Percentiles rank a stretch among this genome's conserved stretches.
These are phyloP conservation scores for Suillus occidentalis DNA, from an alignment of 768 basidiomycete genomes.

Conservation along the genomic window DNA sequence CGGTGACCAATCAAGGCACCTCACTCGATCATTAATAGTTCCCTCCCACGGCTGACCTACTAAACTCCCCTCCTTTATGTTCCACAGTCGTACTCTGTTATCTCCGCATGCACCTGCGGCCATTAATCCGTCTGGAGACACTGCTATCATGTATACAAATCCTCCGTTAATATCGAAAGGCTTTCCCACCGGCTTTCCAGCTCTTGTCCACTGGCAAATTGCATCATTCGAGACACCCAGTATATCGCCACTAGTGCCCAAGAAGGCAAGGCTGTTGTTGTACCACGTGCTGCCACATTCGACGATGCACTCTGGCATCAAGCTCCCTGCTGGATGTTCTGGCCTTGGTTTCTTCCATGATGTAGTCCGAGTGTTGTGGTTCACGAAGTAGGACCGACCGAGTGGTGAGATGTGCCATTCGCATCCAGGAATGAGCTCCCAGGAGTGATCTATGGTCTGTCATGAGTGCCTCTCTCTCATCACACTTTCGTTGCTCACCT, in stretches of 20 bases:
- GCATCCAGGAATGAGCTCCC: neutral
- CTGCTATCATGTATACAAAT: neutral
- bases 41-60: neutral
- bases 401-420: neutral
- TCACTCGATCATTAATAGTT: neutral
- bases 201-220: neutral
- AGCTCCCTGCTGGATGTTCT: neutral
- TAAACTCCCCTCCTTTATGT: neutral
- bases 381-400: neutral
- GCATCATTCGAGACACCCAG: neutral
- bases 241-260: neutral
- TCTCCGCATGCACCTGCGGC: neutral
- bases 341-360: neutral
- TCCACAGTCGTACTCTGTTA: neutral
- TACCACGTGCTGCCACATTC: neutral
- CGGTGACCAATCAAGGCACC: slow-evolving; percentile 13
- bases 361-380: neutral
- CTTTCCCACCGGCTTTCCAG: neutral
- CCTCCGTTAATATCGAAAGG: neutral
- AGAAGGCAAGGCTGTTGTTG: neutral
- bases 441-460: neutral
- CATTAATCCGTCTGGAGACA: neutral
- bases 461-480: neutral
- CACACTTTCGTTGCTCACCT: neutral
- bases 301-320: neutral